These are phyloP conservation scores for Trichosporon sp. DNA, from an alignment of 1,284 basidiomycete species.

Conservation along the genomic window DNA sequence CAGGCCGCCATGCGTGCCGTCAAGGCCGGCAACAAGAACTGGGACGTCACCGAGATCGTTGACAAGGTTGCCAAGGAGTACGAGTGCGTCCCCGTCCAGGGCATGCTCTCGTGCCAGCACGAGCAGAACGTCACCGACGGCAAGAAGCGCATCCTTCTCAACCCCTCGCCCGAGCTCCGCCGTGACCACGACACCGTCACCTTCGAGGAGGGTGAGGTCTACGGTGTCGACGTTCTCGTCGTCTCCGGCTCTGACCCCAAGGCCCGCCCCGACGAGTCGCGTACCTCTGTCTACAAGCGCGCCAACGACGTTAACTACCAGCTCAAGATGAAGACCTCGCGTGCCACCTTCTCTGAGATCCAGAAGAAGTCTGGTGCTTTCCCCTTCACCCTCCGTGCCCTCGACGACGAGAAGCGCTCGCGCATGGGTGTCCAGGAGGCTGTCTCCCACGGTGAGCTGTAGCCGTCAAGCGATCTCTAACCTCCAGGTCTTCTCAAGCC, in stretches of 20 bases:
- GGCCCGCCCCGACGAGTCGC: slow-evolving; percentile 83
- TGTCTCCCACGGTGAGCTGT: slow-evolving; percentile 73
- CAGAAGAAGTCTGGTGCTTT: slow-evolving; percentile 97
- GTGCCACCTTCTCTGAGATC: slow-evolving; percentile 91
- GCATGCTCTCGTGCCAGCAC: slow-evolving; percentile 66
- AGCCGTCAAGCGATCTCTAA: neutral
- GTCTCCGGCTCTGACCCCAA: slow-evolving; percentile 76
- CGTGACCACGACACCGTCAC: slow-evolving; percentile 78
- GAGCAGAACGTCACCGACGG: slow-evolving; percentile 92
- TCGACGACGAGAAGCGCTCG: slow-evolving; percentile 94
- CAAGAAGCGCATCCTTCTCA: slow-evolving; percentile 92
- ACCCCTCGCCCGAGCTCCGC: slow-evolving; percentile 80
- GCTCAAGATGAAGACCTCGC: slow-evolving; percentile 96
- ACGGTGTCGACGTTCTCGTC: slow-evolving; percentile 90
- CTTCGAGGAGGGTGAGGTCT: slow-evolving; percentile 93
- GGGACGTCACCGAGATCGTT: slow-evolving; percentile 87
- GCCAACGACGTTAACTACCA: slow-evolving; percentile 87
- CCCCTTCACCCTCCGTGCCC: slow-evolving; percentile 91
- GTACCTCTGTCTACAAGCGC: slow-evolving; percentile 92
- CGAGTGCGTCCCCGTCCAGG: slow-evolving; percentile 86
- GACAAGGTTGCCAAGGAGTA: slow-evolving; percentile 72
- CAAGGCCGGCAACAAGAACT: slow-evolving; percentile 91
- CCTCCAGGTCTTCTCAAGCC: slow-evolving; percentile 51
- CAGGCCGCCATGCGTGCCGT: slow-evolving; percentile 85
- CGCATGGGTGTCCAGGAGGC: slow-evolving; percentile 96